Conservation (phyloP, 495 filamentous ascomycete genomes). For the Daldinia caldariorum region DNA sequence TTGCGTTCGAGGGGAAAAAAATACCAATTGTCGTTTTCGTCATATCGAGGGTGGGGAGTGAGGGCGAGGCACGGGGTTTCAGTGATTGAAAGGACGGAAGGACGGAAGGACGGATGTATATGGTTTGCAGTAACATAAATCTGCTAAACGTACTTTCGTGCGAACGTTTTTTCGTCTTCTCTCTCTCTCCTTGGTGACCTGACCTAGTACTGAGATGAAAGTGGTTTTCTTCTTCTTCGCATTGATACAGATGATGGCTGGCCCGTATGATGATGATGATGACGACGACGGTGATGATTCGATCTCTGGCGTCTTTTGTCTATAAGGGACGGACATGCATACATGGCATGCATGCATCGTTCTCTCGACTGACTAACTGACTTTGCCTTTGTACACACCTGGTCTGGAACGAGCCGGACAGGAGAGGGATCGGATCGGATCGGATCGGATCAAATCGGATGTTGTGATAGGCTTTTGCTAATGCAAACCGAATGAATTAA, state of each 20-base stretch:
- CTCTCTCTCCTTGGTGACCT: neutral
- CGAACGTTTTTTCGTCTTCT: neutral
- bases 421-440: neutral
- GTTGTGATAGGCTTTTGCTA: constrained; percentile 41
- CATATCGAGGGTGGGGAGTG: constrained; percentile 14
- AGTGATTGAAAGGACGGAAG: constrained; percentile 13
- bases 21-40: constrained; percentile 25
- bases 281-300: neutral
- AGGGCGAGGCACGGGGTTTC: neutral
- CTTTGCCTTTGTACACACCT: neutral
- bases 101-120: constrained; percentile 11
- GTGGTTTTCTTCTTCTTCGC: constrained; percentile 3
- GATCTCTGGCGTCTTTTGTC: constrained; percentile 13
- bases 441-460: constrained; percentile 12
- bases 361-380: neutral
- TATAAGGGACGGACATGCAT: too few species aligned
- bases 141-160: constrained; percentile 17
- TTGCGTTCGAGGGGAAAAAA: constrained; percentile 33
- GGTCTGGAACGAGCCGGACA: constrained; percentile 14
- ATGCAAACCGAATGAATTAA: constrained; percentile 39
- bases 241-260: neutral
- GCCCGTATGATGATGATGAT: neutral
- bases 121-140: constrained; percentile 8
- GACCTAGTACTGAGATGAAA: constrained; percentile 1
- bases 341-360: neutral